Evolutionary conservation across 768 basidiomycete genomes (phyloP), one percentile per base, ranked within the genome.

Genomic region (Mycena vulgaris): DNA sequence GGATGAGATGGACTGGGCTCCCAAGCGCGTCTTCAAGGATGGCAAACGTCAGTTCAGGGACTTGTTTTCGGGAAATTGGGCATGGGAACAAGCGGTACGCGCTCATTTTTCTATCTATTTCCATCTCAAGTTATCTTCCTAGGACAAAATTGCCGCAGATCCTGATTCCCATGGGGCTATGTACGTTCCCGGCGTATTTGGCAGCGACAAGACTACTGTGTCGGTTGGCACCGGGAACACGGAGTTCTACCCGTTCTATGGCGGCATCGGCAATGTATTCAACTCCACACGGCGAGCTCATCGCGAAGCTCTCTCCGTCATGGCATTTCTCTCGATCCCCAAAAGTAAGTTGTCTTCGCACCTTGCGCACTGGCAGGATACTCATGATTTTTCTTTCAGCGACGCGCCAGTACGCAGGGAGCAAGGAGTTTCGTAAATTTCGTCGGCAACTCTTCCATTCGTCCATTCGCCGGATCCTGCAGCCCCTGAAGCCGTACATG

Each of bases 1-100:
- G 31, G 66, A 59, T 27, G 74, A 79, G 58, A 69, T 79, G 19
- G 77, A 80, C 59, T 77, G 71, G 61, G 64, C 71, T 0, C 69
- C 76, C 0, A 74, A 78, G 42, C 68, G 66, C 2, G 55, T 75
- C 0, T 77, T 69, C 40, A 66, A 74, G 28, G 28, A 71, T 23
- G 56, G 63, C 7, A 62, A 69, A 23, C 68, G 73, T 0, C 66
- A 66, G 11, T 76, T 37, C 39, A n/a, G n/a, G n/a, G n/a, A n/a
- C n/a, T n/a, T n/a, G n/a, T n/a, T n/a, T n/a, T n/a, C n/a, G n/a
- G n/a, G n/a, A n/a, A n/a, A n/a, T n/a, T n/a, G n/a, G n/a, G n/a
- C n/a, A n/a, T n/a, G n/a, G n/a, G n/a, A n/a, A n/a, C n/a, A n/a
- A n/a, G n/a, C n/a, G n/a, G n/a, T n/a, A n/a, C n/a, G n/a, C n/a